Percentiles rank a stretch among this genome's conserved stretches.
Evolutionary conservation across 371 early-diverging fungal species (phyloP).

Genomic region (Gilbertella persicaria): DNA sequence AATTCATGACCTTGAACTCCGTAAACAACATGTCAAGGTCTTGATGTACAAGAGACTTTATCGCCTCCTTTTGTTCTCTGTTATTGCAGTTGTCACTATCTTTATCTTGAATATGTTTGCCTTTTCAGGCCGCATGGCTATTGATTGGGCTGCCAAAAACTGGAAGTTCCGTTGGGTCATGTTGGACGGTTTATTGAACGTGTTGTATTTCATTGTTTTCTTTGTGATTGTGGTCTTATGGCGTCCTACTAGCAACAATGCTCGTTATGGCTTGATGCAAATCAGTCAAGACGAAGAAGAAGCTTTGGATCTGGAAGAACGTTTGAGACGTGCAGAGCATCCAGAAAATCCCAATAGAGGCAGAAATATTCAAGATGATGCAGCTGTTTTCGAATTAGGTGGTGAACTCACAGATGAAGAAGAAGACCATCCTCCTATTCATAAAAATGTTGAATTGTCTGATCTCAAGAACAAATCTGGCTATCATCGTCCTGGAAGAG

Average conservation of each 20-base stretch:
- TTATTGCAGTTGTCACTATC: slow-evolving; percentile 70
- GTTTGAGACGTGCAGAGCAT: slow-evolving; percentile 52
- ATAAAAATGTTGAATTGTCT: slow-evolving; percentile 18
- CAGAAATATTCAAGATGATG: slow-evolving; percentile 42
- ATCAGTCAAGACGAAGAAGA: slow-evolving; percentile 60
- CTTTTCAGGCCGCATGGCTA: slow-evolving; percentile 60
- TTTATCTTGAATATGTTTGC: slow-evolving; percentile 82
- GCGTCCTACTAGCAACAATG: slow-evolving; percentile 93
- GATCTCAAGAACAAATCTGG: slow-evolving; percentile 7
- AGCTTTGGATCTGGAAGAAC: slow-evolving; percentile 60
- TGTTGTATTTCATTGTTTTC: slow-evolving; percentile 83
- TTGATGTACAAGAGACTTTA: slow-evolving; percentile 89
- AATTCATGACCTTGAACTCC: slow-evolving; percentile 50
- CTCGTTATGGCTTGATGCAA: slow-evolving; percentile 69
- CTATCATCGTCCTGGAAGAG: slow-evolving; percentile 2
- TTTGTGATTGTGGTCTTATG: slow-evolving; percentile 80
- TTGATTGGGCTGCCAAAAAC: slow-evolving; percentile 73
- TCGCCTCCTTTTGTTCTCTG: slow-evolving; percentile 76
- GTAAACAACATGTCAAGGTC: slow-evolving; percentile 87
- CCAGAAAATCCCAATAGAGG: slow-evolving; percentile 27
- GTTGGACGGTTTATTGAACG: slow-evolving; percentile 85
- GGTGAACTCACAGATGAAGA: slow-evolving; percentile 61
- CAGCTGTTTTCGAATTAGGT: slow-evolving; percentile 69
- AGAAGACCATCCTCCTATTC: slow-evolving; percentile 23
- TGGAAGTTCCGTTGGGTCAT: slow-evolving; percentile 93